Conservation (phyloP, 495 filamentous ascomycete genomes). For the Pseudoneurospora amorphoporcata region DNA sequence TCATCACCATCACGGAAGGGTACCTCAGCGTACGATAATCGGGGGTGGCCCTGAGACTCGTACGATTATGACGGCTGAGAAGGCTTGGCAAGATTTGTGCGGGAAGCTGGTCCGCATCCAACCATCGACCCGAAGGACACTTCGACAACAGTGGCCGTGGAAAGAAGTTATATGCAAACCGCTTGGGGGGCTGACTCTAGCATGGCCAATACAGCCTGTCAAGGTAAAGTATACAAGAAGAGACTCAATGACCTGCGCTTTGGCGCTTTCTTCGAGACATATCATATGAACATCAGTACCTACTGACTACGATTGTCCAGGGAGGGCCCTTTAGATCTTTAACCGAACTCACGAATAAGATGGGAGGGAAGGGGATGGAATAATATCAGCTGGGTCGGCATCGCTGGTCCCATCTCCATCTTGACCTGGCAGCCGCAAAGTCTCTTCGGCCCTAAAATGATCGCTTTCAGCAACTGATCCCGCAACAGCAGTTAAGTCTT, state of each 20-base stretch:
- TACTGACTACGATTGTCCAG: background rate
- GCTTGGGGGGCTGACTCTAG: background rate
- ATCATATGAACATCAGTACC: background rate
- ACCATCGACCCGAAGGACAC: background rate
- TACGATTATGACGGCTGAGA: background rate
- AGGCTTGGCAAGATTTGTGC: background rate
- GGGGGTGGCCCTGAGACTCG: background rate
- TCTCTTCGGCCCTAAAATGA: background rate
- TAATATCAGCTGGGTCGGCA: background rate
- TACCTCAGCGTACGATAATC: background rate
- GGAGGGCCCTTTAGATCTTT: background rate
- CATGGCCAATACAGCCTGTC: background rate
- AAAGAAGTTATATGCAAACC: background rate
- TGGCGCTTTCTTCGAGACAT: background rate
- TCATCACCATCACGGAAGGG: background rate
- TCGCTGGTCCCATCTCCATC: background rate
- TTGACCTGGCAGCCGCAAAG: background rate
- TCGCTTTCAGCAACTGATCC: background rate
- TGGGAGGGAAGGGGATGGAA: background rate
- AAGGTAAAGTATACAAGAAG: background rate
- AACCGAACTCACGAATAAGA: background rate
- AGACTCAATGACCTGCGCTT: background rate
- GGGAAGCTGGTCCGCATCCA: background rate
- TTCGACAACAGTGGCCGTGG: background rate
- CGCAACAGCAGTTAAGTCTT: background rate